A percentile compares a stretch with the other conserved stretches of the same genome.
Conservation (phyloP, 2,329 filamentous ascomycete genomes). For the Diaporthe citriasiana region DNA sequence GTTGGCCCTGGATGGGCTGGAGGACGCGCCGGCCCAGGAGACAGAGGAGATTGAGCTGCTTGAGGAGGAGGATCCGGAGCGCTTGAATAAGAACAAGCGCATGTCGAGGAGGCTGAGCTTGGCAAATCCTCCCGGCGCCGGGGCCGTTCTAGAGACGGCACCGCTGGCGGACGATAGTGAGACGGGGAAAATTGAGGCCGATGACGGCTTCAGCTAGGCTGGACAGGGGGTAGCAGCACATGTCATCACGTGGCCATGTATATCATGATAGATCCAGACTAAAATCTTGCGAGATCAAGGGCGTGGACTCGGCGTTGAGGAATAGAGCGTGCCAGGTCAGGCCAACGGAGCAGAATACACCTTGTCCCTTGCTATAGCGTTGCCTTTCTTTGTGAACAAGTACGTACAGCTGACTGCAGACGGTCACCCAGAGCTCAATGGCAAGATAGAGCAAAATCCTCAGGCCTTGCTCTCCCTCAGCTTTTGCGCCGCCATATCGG, state of each 20-base stretch:
- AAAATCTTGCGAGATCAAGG: conserved; percentile 32
- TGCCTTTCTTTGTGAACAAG: neutral
- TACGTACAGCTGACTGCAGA: neutral
- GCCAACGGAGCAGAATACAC: neutral
- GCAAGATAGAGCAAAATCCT: neutral
- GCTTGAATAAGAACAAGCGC: conserved; percentile 61
- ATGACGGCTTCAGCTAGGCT: conserved; percentile 49
- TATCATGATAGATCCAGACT: conserved; percentile 39
- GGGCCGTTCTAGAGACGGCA: conserved; percentile 50
- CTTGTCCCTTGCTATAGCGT: neutral
- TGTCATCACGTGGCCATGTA: conserved; percentile 31
- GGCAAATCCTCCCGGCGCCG: conserved; percentile 55
- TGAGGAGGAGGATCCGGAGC: conserved; percentile 68
- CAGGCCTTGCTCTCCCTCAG: conserved; percentile 25
- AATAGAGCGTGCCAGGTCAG: neutral
- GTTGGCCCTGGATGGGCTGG: conserved; percentile 53
- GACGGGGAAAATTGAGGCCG: conserved; percentile 21
- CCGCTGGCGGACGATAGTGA: conserved; percentile 44
- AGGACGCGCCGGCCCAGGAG: conserved; percentile 47
- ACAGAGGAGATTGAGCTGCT: conserved; percentile 57
- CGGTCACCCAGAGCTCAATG: neutral
- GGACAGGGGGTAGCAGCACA: neutral
- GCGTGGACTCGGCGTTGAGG: conserved; percentile 14
- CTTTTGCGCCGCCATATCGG: neutral
- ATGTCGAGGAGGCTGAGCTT: conserved; percentile 69